Percentiles rank a stretch among this genome's conserved stretches.
phyloP scores from a whole-genome alignment of 108 stramenopile species.

The Asterionellopsis glacialis region DNA sequence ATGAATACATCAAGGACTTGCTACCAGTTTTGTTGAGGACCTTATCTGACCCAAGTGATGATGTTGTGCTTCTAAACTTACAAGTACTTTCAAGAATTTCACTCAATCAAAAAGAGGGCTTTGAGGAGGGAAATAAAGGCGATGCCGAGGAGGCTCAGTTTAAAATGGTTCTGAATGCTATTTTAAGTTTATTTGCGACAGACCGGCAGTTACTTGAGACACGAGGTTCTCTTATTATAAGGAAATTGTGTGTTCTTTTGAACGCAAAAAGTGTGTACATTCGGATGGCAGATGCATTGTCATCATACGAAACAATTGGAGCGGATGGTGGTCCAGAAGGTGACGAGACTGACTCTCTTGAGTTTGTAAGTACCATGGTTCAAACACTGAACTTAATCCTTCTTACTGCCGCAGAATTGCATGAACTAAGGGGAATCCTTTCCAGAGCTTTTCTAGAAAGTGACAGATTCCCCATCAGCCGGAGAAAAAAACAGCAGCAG shows the following conservation, averaged over 20 bases:
- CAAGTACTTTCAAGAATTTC: conserved; percentile 93
- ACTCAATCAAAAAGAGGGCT: conserved; percentile 41
- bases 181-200: conserved; percentile 83
- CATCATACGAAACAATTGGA: conserved; percentile 48
- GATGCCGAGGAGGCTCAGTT: conserved; percentile 79
- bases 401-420: conserved; percentile 92
- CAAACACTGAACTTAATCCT: conserved; percentile 97
- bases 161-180: conserved; percentile 87
- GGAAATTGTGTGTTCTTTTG: conserved; percentile 92
- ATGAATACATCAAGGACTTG: conserved; percentile 77
- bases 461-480: conserved; percentile 10
- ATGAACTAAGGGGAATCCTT: conserved; percentile 76
- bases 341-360: conserved; percentile 54
- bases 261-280: conserved; percentile 93
- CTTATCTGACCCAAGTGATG: conserved; percentile 89
- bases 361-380: conserved; percentile 95
- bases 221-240: conserved; percentile 92
- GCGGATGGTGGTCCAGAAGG: conserved; percentile 17
- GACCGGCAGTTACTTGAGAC: conserved; percentile 92
- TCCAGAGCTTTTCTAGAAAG: conserved; percentile 32
- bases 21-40: conserved; percentile 89
- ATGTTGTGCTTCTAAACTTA: conserved; percentile 88
- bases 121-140: conserved; percentile 17
- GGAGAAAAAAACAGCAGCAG: conserved; percentile 1
- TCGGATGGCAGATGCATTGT: conserved; percentile 78